A percentile compares a stretch with the other conserved stretches of the same genome.
Evolutionary conservation across 179 eudicot species (phyloP).

Genomic region (Beta corolliflora): DNA sequence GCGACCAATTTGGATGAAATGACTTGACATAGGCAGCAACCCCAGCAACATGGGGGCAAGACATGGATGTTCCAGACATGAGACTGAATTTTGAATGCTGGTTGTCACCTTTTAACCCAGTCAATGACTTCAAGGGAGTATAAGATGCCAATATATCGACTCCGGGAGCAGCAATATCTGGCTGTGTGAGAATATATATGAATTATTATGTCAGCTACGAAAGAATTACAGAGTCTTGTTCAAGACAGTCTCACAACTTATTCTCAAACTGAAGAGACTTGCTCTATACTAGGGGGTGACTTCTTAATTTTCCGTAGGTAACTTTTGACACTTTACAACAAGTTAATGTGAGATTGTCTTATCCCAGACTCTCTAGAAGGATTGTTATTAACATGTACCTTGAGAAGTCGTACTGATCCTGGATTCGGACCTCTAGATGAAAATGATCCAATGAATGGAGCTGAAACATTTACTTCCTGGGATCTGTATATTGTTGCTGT

Average conservation of each 20-base stretch:
- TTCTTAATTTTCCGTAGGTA: no score
- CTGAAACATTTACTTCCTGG: slow-evolving; percentile 51
- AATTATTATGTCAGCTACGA: not conserved
- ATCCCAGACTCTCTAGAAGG: no score
- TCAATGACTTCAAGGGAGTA: slow-evolving; percentile 70
- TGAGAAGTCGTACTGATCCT: slow-evolving; percentile 63
- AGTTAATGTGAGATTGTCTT: no score
- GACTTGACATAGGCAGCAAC: slow-evolving; percentile 88
- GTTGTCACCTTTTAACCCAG: slow-evolving; percentile 74
- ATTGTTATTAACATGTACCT: slow-evolving; percentile 45
- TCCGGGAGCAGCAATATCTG: slow-evolving; percentile 92
- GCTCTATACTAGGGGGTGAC: no score
- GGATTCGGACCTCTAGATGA: slow-evolving; percentile 93
- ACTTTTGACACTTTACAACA: no score
- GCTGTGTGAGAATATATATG: slow-evolving; percentile 41
- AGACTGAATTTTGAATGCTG: slow-evolving; percentile 66
- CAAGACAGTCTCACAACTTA: no score
- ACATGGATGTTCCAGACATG: slow-evolving; percentile 95
- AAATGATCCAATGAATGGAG: slow-evolving; percentile 76
- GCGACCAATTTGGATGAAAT: slow-evolving; percentile 85
- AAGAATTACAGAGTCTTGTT: no score
- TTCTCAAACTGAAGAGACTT: no score
- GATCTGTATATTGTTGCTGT: slow-evolving; percentile 63
- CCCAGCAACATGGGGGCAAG: slow-evolving; percentile 86
- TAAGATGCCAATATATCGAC: slow-evolving; percentile 83